A percentile compares a stretch with the other conserved stretches of the same genome.
Conservation (phyloP, 306 rosid genomes). For the Cucurbita ficifolia region DNA sequence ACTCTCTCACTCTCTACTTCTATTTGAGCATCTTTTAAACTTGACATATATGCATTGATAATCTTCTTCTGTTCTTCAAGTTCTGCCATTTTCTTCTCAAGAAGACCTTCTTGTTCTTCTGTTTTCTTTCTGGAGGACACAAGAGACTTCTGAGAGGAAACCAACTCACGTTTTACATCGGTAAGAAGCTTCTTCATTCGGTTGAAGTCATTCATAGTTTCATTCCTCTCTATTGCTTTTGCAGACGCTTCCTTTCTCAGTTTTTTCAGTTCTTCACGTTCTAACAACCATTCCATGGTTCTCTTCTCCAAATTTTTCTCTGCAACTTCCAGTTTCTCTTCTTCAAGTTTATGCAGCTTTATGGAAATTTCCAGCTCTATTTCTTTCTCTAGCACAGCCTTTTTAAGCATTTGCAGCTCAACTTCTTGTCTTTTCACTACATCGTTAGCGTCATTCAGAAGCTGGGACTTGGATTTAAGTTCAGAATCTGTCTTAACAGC, state of each 20-base stretch:
- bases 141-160: conserved; percentile 75
- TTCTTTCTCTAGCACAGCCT: conserved; percentile 40
- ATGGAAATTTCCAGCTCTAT: conserved; percentile 28
- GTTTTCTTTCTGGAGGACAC: conserved; percentile 49
- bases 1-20: conserved; percentile 68
- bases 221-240: conserved; percentile 32
- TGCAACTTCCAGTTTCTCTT: conserved; percentile 44
- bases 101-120: conserved; percentile 61
- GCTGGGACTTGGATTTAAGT: conserved; percentile 41
- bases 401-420: conserved; percentile 45
- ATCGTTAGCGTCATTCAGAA: conserved; percentile 56
- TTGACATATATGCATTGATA: conserved; percentile 45
- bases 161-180: conserved; percentile 62
- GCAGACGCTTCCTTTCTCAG: conserved; percentile 40
- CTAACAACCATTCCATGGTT: conserved; percentile 57
- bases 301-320: conserved; percentile 62
- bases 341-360: conserved; percentile 33
- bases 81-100: conserved; percentile 43
- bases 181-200: conserved; percentile 60
- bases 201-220: conserved; percentile 42
- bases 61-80: conserved; percentile 50
- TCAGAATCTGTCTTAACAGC: conserved; percentile 28
- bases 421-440: conserved; percentile 51
- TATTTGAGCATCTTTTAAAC: conserved; percentile 47
- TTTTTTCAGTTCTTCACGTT: conserved; percentile 62